Evolutionary conservation across 78 protist species (phyloP).

Genomic region (Thecamonas trahens): DNA sequence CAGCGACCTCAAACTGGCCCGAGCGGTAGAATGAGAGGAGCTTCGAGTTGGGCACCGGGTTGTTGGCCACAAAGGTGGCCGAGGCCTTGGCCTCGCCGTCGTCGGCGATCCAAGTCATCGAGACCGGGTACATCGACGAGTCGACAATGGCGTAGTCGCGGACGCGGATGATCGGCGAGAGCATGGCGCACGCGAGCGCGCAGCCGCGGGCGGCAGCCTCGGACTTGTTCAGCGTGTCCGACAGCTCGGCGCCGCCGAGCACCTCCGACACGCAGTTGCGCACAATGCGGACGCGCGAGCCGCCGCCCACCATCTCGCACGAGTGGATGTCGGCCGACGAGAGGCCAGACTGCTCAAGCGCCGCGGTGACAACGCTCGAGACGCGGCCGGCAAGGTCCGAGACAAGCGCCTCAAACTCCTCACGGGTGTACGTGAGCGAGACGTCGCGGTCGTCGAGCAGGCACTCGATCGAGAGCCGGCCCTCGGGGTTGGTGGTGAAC

Average conservation of each 20-base stretch:
- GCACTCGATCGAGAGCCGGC: slow-evolving; percentile 73
- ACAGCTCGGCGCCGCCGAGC: slow-evolving; percentile 16
- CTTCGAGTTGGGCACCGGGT: slow-evolving; percentile 31
- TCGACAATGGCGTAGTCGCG: slow-evolving; percentile 69
- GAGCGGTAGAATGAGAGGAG: slow-evolving; percentile 48
- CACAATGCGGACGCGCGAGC: slow-evolving; percentile 35
- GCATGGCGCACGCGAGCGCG: slow-evolving; percentile 77
- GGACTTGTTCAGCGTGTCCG: slow-evolving; percentile 73
- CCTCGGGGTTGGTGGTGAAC: slow-evolving; percentile 54
- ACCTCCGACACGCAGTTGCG: slow-evolving; percentile 22
- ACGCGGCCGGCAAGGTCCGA: not conserved
- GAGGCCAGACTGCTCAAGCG: not conserved
- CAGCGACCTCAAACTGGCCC: slow-evolving; percentile 26
- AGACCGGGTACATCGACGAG: slow-evolving; percentile 38
- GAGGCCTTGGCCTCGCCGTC: slow-evolving; percentile 30
- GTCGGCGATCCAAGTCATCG: no score
- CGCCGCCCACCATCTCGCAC: slow-evolving; percentile 24
- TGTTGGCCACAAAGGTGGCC: not conserved
- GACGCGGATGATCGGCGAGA: slow-evolving; percentile 77
- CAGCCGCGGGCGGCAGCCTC: slow-evolving; percentile 88
- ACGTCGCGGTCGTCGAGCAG: slow-evolving; percentile 81
- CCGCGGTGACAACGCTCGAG: not conserved
- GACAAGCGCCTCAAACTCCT: slow-evolving; percentile 51
- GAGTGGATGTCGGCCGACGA: not conserved
- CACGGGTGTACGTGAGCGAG: slow-evolving; percentile 28